Percentiles rank a stretch among this genome's conserved stretches.
These are phyloP conservation scores for Closterium sp. DNA, from an alignment of 139 green algal species.

Conservation along the genomic window DNA sequence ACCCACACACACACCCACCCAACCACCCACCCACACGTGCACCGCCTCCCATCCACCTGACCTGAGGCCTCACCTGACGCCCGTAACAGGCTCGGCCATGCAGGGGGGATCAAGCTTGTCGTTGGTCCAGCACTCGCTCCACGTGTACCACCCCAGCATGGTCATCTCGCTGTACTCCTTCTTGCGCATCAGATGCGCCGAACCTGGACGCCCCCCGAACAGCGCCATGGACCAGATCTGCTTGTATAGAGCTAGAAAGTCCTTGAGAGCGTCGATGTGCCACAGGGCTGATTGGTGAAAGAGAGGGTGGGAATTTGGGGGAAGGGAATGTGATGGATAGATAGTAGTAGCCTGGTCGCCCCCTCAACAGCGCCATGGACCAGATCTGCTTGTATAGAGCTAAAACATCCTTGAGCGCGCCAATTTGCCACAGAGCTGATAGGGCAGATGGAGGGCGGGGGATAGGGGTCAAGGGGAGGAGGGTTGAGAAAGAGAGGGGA, in stretches of 20 bases:
- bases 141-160: constrained; percentile 30
- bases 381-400: not conserved
- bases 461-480: not conserved
- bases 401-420: constrained; percentile 7
- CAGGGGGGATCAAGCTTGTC: constrained; percentile 6
- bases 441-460: not conserved
- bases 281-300: constrained; percentile 9
- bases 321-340: not conserved
- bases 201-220: constrained; percentile 8
- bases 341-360: not conserved
- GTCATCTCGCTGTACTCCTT: constrained; percentile 17
- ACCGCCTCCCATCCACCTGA: too few species aligned
- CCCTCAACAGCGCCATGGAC: constrained; percentile 6
- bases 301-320: not conserved
- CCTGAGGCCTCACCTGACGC: constrained; percentile 6
- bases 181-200: not conserved
- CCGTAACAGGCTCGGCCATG: constrained; percentile 14
- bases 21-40: too few species aligned
- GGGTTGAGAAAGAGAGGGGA: not conserved
- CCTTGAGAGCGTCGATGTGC: not conserved
- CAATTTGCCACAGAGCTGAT: constrained; percentile 8
- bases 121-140: constrained; percentile 18
- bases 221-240: not conserved
- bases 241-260: constrained; percentile 17
- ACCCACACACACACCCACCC: too few species aligned